These are phyloP conservation scores for Candida germanica DNA, from an alignment of 805 yeast genomes.

Conservation along the genomic window DNA sequence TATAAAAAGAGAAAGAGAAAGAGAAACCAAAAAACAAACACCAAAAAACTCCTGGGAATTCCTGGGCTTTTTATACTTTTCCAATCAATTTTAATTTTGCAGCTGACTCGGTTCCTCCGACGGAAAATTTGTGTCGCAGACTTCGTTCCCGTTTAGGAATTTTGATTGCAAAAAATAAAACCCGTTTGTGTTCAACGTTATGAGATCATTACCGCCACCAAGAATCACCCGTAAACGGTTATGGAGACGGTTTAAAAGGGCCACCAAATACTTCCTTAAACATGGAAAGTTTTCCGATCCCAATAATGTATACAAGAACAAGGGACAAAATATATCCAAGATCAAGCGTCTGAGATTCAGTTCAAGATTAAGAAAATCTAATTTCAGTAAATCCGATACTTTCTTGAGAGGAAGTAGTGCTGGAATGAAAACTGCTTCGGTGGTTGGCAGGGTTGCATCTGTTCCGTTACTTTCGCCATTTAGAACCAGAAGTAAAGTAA, in stretches of 20 bases:
- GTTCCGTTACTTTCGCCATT: constrained; percentile 16
- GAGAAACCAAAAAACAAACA: not conserved
- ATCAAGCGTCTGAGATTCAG: constrained; percentile 24
- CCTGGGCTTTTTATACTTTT: not conserved
- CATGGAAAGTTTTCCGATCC: constrained; percentile 28
- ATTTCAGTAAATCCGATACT: constrained; percentile 11
- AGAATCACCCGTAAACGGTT: constrained; percentile 28
- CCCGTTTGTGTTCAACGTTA: constrained; percentile 4
- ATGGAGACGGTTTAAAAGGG: constrained; percentile 29
- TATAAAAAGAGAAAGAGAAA: not conserved
- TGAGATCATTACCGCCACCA: constrained; percentile 40
- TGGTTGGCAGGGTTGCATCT: constrained; percentile 20
- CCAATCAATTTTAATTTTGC: no score
- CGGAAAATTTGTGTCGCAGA: not conserved
- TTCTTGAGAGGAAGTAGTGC: constrained; percentile 17
- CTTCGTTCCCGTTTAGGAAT: not conserved
- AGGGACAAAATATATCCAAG: constrained; percentile 20
- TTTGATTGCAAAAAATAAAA: constrained; percentile 1
- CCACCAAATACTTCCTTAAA: constrained; percentile 23
- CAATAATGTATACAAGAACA: constrained; percentile 12
- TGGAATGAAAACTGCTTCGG: constrained; percentile 18
- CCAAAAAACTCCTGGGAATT: not conserved
- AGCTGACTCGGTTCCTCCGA: not conserved
- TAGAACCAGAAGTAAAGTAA: constrained; percentile 12
- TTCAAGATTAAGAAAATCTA: constrained; percentile 16